Evolutionary conservation across 345 rosid genomes (phyloP).

Genomic region (Gossypium rotundifolium): DNA sequence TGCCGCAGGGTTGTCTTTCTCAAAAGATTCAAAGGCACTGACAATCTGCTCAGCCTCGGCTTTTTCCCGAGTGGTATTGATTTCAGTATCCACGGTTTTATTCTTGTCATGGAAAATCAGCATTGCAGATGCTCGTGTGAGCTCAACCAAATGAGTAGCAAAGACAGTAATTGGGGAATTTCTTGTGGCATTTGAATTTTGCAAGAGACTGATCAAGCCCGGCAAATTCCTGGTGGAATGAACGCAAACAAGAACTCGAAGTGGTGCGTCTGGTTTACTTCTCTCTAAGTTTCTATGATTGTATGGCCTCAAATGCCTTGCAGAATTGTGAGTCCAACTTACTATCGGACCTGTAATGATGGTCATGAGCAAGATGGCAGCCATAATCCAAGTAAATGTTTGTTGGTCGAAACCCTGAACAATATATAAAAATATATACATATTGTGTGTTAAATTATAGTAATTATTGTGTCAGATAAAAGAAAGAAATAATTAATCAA

Average conservation of each 20-base stretch:
- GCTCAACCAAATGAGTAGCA: slow-evolving; percentile 57
- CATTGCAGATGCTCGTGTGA: slow-evolving; percentile 53
- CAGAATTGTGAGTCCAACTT: slow-evolving; percentile 27
- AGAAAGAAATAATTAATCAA: too few relatives aligned
- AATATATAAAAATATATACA: background rate
- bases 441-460: too few relatives aligned
- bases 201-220: slow-evolving; percentile 47
- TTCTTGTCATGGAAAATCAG: slow-evolving; percentile 45
- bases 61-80: slow-evolving; percentile 16
- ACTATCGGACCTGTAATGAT: slow-evolving; percentile 31
- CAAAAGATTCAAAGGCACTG: slow-evolving; percentile 35
- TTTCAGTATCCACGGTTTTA: background rate
- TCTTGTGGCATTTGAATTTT: slow-evolving; percentile 42
- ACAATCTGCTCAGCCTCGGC: slow-evolving; percentile 45
- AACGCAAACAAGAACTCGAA: slow-evolving; percentile 51
- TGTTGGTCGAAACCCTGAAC: slow-evolving; percentile 32
- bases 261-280: slow-evolving; percentile 30
- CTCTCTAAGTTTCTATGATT: slow-evolving; percentile 38
- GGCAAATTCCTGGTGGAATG: slow-evolving; percentile 31
- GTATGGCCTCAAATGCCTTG: slow-evolving; percentile 21
- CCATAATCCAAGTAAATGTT: slow-evolving; percentile 34
- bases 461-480: too few relatives aligned
- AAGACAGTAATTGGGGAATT: slow-evolving; percentile 45
- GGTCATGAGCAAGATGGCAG: slow-evolving; percentile 38
- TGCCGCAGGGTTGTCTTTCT: slow-evolving; percentile 25